phyloP scores from a whole-genome alignment of 768 basidiomycete genomes.

The Rhodotorula graminis region DNA sequence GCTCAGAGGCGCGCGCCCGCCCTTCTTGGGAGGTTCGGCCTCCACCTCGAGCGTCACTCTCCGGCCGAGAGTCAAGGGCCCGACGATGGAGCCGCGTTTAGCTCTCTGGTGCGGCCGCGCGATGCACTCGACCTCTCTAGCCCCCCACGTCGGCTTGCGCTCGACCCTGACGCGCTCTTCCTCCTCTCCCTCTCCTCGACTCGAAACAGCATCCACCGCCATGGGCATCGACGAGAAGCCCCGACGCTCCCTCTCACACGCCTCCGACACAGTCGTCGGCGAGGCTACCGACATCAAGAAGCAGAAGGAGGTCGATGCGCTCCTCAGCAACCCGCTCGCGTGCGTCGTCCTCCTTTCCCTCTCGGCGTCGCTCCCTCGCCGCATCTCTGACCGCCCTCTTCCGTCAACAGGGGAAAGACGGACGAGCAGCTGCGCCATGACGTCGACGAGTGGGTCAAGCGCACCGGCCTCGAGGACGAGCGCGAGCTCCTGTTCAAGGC shows the following conservation, averaged over 20 bases:
- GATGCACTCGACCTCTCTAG: too few species aligned
- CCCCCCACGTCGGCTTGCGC: too few species aligned
- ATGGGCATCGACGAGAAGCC: background rate
- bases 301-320: background rate
- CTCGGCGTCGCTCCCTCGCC: too few species aligned
- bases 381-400: too few species aligned
- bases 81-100: too few species aligned
- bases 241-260: background rate
- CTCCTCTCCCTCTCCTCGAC: background rate
- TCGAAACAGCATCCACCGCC: background rate
- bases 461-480: slow-evolving; percentile 46
- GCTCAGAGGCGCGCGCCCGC: too few species aligned
- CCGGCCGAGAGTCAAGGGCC: too few species aligned
- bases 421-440: slow-evolving; percentile 39
- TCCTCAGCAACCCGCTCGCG: slow-evolving; percentile 16
- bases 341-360: background rate
- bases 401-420: background rate
- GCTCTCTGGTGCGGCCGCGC: too few species aligned
- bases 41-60: too few species aligned
- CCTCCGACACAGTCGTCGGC: background rate
- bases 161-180: background rate
- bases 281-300: background rate
- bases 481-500: slow-evolving; percentile 57
- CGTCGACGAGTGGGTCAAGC: slow-evolving; percentile 60
- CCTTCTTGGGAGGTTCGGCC: too few species aligned